Evolutionary conservation across 2,329 filamentous ascomycete species (phyloP), one percentile per base, ranked within the genome.

Genomic region (Fusarium concolor): DNA sequence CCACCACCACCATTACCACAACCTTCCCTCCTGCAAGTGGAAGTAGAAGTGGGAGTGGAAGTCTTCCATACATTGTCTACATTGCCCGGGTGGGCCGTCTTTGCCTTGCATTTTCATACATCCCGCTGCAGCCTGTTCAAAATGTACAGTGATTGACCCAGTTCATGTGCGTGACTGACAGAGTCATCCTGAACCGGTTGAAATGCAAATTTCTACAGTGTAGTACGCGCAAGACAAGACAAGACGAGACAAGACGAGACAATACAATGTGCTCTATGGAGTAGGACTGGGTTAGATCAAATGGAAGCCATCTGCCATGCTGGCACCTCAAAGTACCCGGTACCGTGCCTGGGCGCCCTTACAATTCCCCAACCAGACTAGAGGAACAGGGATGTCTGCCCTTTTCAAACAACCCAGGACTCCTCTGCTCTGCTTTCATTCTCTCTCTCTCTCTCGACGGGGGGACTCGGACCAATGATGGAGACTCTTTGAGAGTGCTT

Each of bases 361-460:
- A 54, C 28, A 38, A 22, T 53, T 55, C 50, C 37, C 61, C 47
- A 65, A 65, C 61, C 41, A 59, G 62, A 62, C 62, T 66, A 67
- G 51, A 43, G 56, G 54, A 45, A 57, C 66, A 69, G 57, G 66
- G 66, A 56, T 69, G 51, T 62, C 62, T 55, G 61, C 61, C 47
- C 51, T 53, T 69, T 67, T 52, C 57, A 63, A 69, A 66, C 58
- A 65, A 60, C 66, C 49, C 65, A 41, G 33, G 20, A 26, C 22
- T 51, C 44, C 20, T 38, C 28, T 35, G 22, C 28, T 47, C 41
- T 39, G 35, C 33, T 56, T 56, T 45, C 56, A 24, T 50, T 56
- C 33, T 46, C 26, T 29, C 45, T 52, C 29, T 37, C 39, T 42
- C 47, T 39, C 58, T 24, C n/a, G n/a, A n/a, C n/a, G n/a, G 26